phyloP scores from a whole-genome alignment of 305 asterid genomes.

The Solanum hybrid region DNA sequence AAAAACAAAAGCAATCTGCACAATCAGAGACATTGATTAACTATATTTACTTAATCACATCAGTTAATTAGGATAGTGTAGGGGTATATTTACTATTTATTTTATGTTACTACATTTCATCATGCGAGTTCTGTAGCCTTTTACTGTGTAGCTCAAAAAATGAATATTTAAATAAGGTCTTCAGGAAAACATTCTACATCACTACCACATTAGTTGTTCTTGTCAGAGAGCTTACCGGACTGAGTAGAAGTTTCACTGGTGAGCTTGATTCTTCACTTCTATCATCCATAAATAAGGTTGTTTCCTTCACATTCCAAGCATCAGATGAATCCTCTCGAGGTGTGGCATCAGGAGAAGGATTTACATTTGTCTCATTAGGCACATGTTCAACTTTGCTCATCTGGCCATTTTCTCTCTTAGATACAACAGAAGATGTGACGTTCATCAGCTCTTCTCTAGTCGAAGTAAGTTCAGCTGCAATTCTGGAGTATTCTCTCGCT shows the following conservation, averaged over 20 bases:
- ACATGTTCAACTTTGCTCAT: conserved; percentile 12
- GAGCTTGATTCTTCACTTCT: conserved; percentile 20
- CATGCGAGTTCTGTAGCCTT: not conserved
- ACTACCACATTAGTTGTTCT: not conserved
- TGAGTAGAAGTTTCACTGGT: conserved; percentile 12
- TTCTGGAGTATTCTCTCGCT: conserved; percentile 44
- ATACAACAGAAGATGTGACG: conserved; percentile 24
- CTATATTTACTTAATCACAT: not conserved
- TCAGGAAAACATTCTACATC: not conserved
- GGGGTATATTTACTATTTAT: not conserved
- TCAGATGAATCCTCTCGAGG: conserved; percentile 13
- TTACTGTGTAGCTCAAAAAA: not conserved
- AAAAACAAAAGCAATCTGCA: not conserved
- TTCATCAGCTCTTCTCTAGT: conserved; percentile 44
- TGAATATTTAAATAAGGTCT: not conserved
- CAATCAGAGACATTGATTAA: not conserved
- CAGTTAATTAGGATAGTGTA: not conserved
- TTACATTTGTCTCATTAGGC: conserved; percentile 20
- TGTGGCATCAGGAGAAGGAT: conserved; percentile 19
- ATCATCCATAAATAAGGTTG: conserved; percentile 8
- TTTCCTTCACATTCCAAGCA: conserved; percentile 12
- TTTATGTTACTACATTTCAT: not conserved
- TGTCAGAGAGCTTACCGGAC: conserved; percentile 30
- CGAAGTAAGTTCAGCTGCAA: conserved; percentile 39
- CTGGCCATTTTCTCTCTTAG: conserved; percentile 23